Conservation (phyloP, 495 filamentous ascomycete species). For the Aeminium ludgeri region DNA sequence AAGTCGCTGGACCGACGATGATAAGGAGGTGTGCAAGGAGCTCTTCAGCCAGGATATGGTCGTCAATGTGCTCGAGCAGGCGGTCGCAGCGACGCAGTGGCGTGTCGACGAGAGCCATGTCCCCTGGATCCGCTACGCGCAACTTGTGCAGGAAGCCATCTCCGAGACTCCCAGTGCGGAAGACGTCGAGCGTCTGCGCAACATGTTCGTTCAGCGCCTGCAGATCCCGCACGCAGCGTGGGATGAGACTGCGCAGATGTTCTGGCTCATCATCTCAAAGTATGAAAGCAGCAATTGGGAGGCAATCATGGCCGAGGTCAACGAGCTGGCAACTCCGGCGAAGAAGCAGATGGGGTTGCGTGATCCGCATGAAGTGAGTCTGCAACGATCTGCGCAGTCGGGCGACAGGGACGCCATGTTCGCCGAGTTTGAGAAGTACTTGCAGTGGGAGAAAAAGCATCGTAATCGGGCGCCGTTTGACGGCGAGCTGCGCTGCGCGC, state of each 20-base stretch:
- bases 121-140: slow-evolving; percentile 71
- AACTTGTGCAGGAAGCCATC: slow-evolving; percentile 44
- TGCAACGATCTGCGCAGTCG: slow-evolving; percentile 41
- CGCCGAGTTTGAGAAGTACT: slow-evolving; percentile 50
- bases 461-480: slow-evolving; percentile 37
- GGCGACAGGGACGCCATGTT: slow-evolving; percentile 42
- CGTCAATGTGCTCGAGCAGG: slow-evolving; percentile 63
- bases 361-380: slow-evolving; percentile 51
- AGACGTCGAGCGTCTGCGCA: slow-evolving; percentile 45
- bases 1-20: slow-evolving; percentile 52
- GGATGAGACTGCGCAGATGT: slow-evolving; percentile 68
- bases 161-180: slow-evolving; percentile 37
- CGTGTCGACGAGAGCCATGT: slow-evolving; percentile 69
- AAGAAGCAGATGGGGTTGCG: slow-evolving; percentile 53
- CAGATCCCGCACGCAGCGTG: slow-evolving; percentile 67
- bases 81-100: slow-evolving; percentile 59
- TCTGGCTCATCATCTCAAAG: slow-evolving; percentile 62
- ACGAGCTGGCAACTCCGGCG: slow-evolving; percentile 43
- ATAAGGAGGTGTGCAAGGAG: slow-evolving; percentile 54
- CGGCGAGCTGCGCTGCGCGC: slow-evolving; percentile 33
- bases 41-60: slow-evolving; percentile 64
- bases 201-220: slow-evolving; percentile 57
- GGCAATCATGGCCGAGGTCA: slow-evolving; percentile 56
- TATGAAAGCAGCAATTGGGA: slow-evolving; percentile 66
- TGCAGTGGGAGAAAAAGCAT: slow-evolving; percentile 59